phyloP scores from a whole-genome alignment of 192 early-diverging fungal species.

The Podila minutissima region DNA sequence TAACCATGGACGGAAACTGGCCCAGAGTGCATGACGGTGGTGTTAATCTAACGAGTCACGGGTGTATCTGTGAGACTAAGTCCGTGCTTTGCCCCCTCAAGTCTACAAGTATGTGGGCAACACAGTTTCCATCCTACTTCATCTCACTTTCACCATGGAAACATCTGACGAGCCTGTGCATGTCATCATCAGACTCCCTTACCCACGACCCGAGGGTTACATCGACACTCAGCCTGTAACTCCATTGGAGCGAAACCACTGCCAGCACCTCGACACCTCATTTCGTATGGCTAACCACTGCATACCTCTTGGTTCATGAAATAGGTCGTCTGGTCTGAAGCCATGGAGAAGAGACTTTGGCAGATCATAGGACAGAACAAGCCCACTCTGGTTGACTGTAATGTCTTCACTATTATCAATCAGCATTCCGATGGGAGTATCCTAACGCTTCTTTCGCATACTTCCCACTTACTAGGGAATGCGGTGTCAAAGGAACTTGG shows the following conservation, averaged over 20 bases:
- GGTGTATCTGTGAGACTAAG: too few species aligned
- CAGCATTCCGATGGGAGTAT: background rate
- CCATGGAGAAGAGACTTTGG: slow-evolving; percentile 68
- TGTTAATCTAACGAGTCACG: too few species aligned
- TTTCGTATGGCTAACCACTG: background rate
- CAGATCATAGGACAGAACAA: slow-evolving; percentile 63
- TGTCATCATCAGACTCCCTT: slow-evolving; percentile 63
- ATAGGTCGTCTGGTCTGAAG: slow-evolving; percentile 68
- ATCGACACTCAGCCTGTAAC: slow-evolving; percentile 63
- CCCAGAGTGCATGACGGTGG: too few species aligned
- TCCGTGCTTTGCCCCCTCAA: too few species aligned
- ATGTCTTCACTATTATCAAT: background rate
- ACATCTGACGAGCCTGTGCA: slow-evolving; percentile 55
- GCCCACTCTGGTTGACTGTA: slow-evolving; percentile 60
- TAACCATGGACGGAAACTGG: too few species aligned
- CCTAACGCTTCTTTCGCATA: background rate
- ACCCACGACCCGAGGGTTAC: slow-evolving; percentile 58
- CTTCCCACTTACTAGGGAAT: slow-evolving; percentile 51
- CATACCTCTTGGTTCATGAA: background rate
- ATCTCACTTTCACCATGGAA: slow-evolving; percentile 16
- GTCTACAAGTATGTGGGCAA: too few species aligned
- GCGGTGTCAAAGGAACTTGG: slow-evolving; percentile 57
- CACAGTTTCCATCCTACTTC: too few species aligned
- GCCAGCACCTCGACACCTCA: background rate
- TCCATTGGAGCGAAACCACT: background rate